Conservation (phyloP, 108 stramenopile genomes). For the Nitzschia sp. region DNA sequence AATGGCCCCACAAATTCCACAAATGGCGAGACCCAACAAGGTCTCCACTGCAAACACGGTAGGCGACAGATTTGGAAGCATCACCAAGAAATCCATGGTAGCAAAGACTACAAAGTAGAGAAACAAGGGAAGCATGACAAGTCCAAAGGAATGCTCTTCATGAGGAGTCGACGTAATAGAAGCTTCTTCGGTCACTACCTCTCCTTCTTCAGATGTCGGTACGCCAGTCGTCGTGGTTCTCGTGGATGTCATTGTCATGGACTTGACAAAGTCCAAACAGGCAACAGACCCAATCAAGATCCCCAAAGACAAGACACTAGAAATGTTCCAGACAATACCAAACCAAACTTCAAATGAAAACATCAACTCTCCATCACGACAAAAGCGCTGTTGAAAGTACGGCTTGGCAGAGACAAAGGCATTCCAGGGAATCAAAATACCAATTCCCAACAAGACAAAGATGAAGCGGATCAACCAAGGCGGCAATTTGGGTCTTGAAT, state of each 20-base stretch:
- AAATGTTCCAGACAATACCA: constrained; percentile 49
- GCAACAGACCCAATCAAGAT: constrained; percentile 21
- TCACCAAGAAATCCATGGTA: constrained; percentile 35
- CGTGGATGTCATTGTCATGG: not conserved
- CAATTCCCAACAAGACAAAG: constrained; percentile 53
- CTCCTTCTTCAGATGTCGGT: not conserved
- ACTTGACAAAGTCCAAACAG: constrained; percentile 7
- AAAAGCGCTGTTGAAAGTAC: constrained; percentile 51
- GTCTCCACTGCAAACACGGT: constrained; percentile 28
- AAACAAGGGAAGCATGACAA: constrained; percentile 46
- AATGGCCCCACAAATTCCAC: constrained; percentile 43
- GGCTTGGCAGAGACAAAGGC: constrained; percentile 61
- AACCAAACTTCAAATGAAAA: constrained; percentile 48
- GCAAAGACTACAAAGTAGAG: constrained; percentile 47
- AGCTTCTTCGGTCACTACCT: not conserved
- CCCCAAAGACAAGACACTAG: constrained; percentile 42
- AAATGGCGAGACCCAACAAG: constrained; percentile 28
- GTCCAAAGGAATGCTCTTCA: constrained; percentile 25
- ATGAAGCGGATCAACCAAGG: constrained; percentile 12
- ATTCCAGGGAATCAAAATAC: constrained; percentile 68
- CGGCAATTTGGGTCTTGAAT: not conserved
- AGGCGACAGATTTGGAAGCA: constrained; percentile 24
- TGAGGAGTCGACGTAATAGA: not conserved
- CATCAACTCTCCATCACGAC: constrained; percentile 18
- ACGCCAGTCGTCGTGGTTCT: not conserved